Conservation (phyloP, 176 grass and related monocot genomes). For the Cenchrus purpureus region DNA sequence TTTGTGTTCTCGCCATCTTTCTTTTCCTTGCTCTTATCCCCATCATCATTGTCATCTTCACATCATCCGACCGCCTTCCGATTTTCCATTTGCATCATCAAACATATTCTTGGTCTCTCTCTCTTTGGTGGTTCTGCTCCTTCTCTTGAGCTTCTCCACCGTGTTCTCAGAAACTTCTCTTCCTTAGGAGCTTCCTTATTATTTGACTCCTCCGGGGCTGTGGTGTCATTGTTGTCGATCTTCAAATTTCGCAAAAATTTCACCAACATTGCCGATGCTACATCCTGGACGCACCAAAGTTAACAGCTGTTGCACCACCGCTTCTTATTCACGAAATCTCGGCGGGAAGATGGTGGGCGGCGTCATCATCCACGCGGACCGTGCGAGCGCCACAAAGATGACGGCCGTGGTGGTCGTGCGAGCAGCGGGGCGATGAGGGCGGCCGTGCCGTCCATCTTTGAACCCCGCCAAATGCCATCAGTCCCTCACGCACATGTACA, state of each 20-base stretch:
- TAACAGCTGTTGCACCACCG: conserved; percentile 40
- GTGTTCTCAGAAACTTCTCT: conserved; percentile 50
- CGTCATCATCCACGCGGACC: conserved; percentile 87
- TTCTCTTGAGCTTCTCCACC: conserved; percentile 55
- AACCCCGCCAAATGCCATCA: conserved; percentile 76
- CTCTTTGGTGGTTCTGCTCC: conserved; percentile 26
- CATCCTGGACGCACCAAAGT: conserved; percentile 51
- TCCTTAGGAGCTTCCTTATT: conserved; percentile 48
- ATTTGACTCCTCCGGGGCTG: conserved; percentile 44
- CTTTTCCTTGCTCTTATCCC: conserved; percentile 27
- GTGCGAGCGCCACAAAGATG: conserved; percentile 78
- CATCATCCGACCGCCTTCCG: conserved; percentile 40
- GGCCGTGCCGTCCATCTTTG: conserved; percentile 78
- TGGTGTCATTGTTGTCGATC: conserved; percentile 47
- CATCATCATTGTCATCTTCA: conserved; percentile 17
- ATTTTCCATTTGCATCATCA: conserved; percentile 60
- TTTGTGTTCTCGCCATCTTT: too few species aligned
- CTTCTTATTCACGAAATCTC: conserved; percentile 51
- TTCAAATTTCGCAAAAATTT: conserved; percentile 46
- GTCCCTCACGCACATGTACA: conserved; percentile 43
- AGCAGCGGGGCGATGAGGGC: conserved; percentile 53
- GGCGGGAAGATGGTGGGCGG: conserved; percentile 77
- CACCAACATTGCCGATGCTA: conserved; percentile 43
- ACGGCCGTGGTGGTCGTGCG: conserved; percentile 72
- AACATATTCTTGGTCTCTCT: conserved; percentile 46